Conservation (phyloP, 805 yeast species). For the Cyberlindnera meyerae region DNA sequence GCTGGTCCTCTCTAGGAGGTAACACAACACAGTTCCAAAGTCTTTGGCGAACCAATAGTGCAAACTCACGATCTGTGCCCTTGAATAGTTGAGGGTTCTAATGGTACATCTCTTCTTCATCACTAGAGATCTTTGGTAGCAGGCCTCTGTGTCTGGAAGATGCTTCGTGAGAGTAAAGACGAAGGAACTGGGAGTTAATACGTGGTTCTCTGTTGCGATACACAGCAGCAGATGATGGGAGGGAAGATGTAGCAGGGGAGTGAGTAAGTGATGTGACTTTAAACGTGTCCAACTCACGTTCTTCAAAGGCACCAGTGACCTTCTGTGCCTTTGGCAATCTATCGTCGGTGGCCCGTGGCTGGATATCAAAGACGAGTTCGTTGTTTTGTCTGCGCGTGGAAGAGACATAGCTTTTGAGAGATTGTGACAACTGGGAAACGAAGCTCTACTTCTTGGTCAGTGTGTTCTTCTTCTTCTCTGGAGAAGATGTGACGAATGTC, state of each 20-base stretch:
- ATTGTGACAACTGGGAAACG: conserved; percentile 23
- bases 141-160: conserved; percentile 33
- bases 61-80: conserved; percentile 31
- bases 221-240: conserved; percentile 9
- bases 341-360: conserved; percentile 27
- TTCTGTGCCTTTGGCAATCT: conserved; percentile 12
- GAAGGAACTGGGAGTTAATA: conserved; percentile 44
- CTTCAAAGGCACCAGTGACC: conserved; percentile 1
- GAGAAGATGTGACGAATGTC: not conserved
- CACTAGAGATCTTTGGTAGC: conserved; percentile 30
- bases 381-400: conserved; percentile 17
- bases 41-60: conserved; percentile 41
- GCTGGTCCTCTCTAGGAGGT: conserved; percentile 44
- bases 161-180: conserved; percentile 46
- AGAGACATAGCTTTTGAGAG: conserved; percentile 16
- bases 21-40: conserved; percentile 50
- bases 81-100: conserved; percentile 7
- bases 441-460: conserved; percentile 13
- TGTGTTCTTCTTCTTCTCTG: not conserved
- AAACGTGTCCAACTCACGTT: conserved; percentile 24
- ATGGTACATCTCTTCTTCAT: conserved; percentile 26
- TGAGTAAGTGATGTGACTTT: conserved; percentile 20
- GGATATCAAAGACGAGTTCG: conserved; percentile 22
- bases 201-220: conserved; percentile 40
- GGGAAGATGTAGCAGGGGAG: conserved; percentile 2